Base-by-base conservation (phyloP, 306 rosid genomes). In the Trifolium repens region DNA sequence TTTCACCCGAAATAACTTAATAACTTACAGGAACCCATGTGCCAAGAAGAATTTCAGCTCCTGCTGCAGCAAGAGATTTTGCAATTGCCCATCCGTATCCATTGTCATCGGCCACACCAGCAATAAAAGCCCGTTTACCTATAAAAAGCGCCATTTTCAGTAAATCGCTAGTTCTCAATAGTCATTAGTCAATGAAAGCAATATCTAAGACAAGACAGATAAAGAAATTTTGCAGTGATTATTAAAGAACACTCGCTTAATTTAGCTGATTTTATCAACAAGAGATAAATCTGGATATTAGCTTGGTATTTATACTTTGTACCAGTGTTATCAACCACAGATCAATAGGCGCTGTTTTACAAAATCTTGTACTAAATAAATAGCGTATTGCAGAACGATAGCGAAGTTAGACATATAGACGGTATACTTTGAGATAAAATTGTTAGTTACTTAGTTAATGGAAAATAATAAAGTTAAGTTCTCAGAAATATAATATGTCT, bases 11-110 rank as follows among this genome's bases (percentile, higher is more conserved):
- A 55, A 49, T 32, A 43, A 76, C 76, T 9, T 22, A 70, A 57
- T 34, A 69, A 65, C 85, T 88, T 85, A 94, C 98, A 74, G 98
- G 98, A 65, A 94, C 98, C 98, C 98, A 94, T 7, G 98, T 94
- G 75, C 98, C 98, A n/a, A 94, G 89, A 47, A 94, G 96, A 80
- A 94, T 94, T 86, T 94, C 96, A 73, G 98, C 99, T 76, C 97
- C 99, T 2, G 99, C 99, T 9, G 99, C 99, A 60, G 99, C 99
- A 54, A 94, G 97, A 60, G 99, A 87, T 88, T 90, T 94, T 69
- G 98, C 98, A 26, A 94, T 91, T 14, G 99, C 96, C 99, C 97
- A 94, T 71, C 99, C 99, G 76, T 94, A 94, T 52, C 97, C 99
- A 78, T 90, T 85, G 83, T 94, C 99, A 85, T 94, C 97, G 27